Base-by-base conservation (phyloP, 2,329 filamentous ascomycete species). In the Fusarium mangiferae region DNA sequence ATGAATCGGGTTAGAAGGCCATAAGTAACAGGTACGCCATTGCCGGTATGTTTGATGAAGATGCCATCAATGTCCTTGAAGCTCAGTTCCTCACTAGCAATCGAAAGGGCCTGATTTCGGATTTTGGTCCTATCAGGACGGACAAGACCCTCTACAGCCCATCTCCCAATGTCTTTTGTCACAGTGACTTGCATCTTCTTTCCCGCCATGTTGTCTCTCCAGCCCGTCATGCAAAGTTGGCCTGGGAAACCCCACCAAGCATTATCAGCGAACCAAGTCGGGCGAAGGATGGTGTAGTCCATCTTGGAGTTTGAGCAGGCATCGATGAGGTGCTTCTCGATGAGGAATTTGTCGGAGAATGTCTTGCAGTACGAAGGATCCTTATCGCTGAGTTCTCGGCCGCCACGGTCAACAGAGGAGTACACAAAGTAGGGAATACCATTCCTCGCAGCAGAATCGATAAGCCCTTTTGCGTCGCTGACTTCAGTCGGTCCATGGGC, bases 341-440 rank as follows among this genome's bases (percentile, higher is more conserved):
- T 88, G 41, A 87, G 80, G 74, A 88, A 86, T 78, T 93, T 92
- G 75, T 82, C 82, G 35, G 84, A 77, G n/a, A 77, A 77, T 0
- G 75, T 77, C 73, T 77, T 77, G 74, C 75, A 69, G 41, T 78
- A 76, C 2, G 76, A 78, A 17, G 76, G 73, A 30, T 78, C 76
- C 3, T 46, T 51, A 22, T 78, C 76, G 30, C 83, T 81, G 90
- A 92, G 80, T 90, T 81, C 81, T 44, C 88, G 85, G 36, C 90
- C 89, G 35, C 89, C 89, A n/a, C 90, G 89, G 66, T 92, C 91
- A 18, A 92, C 89, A 44, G 87, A 90, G 3, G 86, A 88, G 79
- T 91, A 92, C 48, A 92, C 86, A 70, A 92, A 90, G 75, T 89
- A 87, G 39, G 85, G 82, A 36, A 91, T 85, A 9, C 83, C 83